These are phyloP conservation scores for Striga hermonthica DNA, from an alignment of 305 asterid genomes.

Conservation along the genomic window DNA sequence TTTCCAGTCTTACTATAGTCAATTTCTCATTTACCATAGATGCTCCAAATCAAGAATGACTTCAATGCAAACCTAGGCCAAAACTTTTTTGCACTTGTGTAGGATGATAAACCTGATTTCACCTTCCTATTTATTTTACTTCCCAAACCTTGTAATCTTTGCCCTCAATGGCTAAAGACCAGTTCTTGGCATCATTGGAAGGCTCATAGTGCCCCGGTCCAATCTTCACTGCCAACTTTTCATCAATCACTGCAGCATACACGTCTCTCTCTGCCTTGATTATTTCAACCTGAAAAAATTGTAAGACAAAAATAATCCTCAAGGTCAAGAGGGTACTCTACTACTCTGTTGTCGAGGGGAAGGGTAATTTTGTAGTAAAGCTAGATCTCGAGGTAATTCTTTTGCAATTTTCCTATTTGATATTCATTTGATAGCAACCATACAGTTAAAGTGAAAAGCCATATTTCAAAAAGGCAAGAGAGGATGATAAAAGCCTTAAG, in stretches of 20 bases:
- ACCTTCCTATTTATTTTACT: constrained; percentile 35
- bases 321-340: too few species aligned
- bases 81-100: too few species aligned
- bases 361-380: too few species aligned
- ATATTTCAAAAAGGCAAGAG: background rate
- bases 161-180: constrained; percentile 78
- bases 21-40: background rate
- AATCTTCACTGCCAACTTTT: constrained; percentile 82
- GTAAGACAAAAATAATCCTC: too few species aligned
- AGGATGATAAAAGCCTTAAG: constrained; percentile 16
- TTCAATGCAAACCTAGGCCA: background rate
- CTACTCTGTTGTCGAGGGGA: too few species aligned
- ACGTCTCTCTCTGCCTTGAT: constrained; percentile 84
- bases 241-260: constrained; percentile 79
- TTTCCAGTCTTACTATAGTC: background rate
- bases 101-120: background rate
- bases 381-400: too few species aligned
- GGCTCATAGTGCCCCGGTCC: constrained; percentile 97
- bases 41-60: background rate
- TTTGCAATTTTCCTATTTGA: background rate
- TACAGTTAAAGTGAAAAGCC: constrained; percentile 9
- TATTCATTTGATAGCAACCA: constrained; percentile 5
- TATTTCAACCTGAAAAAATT: constrained; percentile 50
- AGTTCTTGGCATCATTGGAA: constrained; percentile 42
- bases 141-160: constrained; percentile 88